Base-by-base conservation (phyloP, 345 rosid genomes). In the Capsella bursapastoris region DNA sequence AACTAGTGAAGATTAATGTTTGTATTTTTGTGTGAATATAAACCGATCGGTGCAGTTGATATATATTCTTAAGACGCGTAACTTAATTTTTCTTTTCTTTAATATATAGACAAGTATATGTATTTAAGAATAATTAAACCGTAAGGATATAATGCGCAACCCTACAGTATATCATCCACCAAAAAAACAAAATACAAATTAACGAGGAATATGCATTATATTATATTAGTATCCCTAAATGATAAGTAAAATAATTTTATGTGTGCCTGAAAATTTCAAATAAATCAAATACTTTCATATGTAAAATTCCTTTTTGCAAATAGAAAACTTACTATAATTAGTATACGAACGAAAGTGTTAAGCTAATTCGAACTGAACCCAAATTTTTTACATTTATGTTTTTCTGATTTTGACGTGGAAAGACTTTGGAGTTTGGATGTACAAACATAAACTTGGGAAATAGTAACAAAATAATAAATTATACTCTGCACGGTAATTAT, bases 11-110 rank as follows among this genome's bases (percentile, higher is more conserved):
- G 8, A 15, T 61, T 57, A 60, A 29, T 44, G 2, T 53, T 69
- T 69, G 56, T 62, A 43, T 22, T 68, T 50, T 68, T 52, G 49
- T 75, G 73, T 59, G 18, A 60, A 59, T 13, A 16, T 40, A 67
- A 67, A 60, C 25, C 25, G 25, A 22, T 52, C 41, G 27, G 43
- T 53, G 64, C 28, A 32, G 18, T 35, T 13, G 35, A 28, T 63
- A 41, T 52, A 15, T 51, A 28, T 62, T 10, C 34, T 48, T 52
- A 64, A 56, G 40, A 45, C 56, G 48, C 56, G 65, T 45, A 57
- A 58, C 37, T 34, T 34, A 56, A 57, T 45, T 31, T 62, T 22
- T 25, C 18, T 61, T 8, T 35, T 58, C 8, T 35, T 1, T 57
- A 10, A 22, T 22, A 22, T 22, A 22, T 2, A 35, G 60, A 56